Base-by-base conservation (phyloP, 768 basidiomycete species). In the Macrolepiota albuminosa region DNA sequence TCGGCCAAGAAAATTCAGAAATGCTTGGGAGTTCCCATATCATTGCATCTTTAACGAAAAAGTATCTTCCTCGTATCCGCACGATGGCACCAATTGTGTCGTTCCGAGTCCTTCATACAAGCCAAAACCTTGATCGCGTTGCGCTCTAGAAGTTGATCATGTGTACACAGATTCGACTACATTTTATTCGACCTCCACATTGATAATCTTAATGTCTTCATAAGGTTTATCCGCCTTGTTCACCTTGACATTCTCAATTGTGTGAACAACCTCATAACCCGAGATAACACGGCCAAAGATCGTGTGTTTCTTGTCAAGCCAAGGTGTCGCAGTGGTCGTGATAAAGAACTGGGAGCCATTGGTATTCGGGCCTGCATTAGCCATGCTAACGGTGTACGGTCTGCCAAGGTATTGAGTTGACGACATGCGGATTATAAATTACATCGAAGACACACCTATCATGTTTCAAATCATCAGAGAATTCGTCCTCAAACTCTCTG, bases 281-380 rank as follows among this genome's bases (percentile, higher is more conserved):
- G 87, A 86, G 39, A 89, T 76, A 13, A 92, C 92, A 26, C 94
- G 84, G 1, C 95, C 96, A 66, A 98, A 98, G 64, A 98, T 91
- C 0, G 93, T 96, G 69, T 91, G 88, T 66, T 92, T 93, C 72
- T 84, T 88, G 73, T 97, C 93, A 62, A 96, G 76, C 93, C 93
- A 96, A 7, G 94, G 92, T 8, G 91, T 93, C 7, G 95, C 89
- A 2, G 88, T 95, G 5, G 95, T 97, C 8, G 95, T 98, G 70
- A 98, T 93, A 77, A 98, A 99, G 79, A 98, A 99, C 69, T 99
- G 96, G 2, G 92, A 95, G 0, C 95, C 96, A 70, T 98, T 98
- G 39, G 95, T 97, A 48, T 75, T 76, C 7, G 92, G 87, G 4
- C 95, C 95, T 6, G 91, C 91, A 67, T 95, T 95, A 8, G 93